These are phyloP conservation scores for Wickerhamiella domercqiae DNA, from an alignment of 805 yeast species.

Conservation along the genomic window DNA sequence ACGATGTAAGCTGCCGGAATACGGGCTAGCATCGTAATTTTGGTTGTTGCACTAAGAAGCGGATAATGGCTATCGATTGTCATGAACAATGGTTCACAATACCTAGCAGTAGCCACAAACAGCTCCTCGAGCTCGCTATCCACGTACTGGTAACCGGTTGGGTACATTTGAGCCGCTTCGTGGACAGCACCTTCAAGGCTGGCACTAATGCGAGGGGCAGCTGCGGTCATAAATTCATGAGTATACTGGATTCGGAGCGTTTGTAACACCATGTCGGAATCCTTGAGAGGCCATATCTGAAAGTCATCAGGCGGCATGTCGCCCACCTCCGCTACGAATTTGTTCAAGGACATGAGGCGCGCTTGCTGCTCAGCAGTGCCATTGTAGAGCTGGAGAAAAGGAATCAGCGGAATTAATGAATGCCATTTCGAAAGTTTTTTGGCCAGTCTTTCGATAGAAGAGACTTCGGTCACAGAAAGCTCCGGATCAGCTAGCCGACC, in stretches of 20 bases:
- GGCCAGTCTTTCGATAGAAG: slow-evolving; percentile 5
- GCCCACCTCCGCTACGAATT: slow-evolving; percentile 5
- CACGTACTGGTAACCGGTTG: not conserved
- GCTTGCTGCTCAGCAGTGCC: slow-evolving; percentile 10
- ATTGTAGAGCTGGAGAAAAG: slow-evolving; percentile 10
- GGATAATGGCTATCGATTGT: slow-evolving; percentile 10
- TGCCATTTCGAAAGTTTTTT: slow-evolving; percentile 1
- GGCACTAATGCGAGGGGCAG: not conserved
- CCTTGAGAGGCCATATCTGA: slow-evolving; percentile 2
- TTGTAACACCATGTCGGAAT: slow-evolving; percentile 7
- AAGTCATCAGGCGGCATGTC: not conserved
- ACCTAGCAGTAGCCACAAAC: slow-evolving; percentile 3
- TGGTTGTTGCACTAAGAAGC: slow-evolving; percentile 4
- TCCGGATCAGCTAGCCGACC: no score
- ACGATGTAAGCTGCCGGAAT: slow-evolving; percentile 13
- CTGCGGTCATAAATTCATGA: slow-evolving; percentile 6
- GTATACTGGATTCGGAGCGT: slow-evolving; percentile 9
- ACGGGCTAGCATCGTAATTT: slow-evolving; percentile 11
- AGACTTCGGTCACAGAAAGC: no score
- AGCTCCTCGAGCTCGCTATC: not conserved
- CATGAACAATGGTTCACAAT: slow-evolving; percentile 6
- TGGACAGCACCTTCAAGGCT: not conserved
- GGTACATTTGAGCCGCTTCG: not conserved
- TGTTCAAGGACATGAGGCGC: slow-evolving; percentile 15
- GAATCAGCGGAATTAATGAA: slow-evolving; percentile 4